Percentiles rank a stretch among this genome's conserved stretches.
These are phyloP conservation scores for Allomyces macrogynus DNA, from an alignment of 192 early-diverging fungal species.

Conservation along the genomic window DNA sequence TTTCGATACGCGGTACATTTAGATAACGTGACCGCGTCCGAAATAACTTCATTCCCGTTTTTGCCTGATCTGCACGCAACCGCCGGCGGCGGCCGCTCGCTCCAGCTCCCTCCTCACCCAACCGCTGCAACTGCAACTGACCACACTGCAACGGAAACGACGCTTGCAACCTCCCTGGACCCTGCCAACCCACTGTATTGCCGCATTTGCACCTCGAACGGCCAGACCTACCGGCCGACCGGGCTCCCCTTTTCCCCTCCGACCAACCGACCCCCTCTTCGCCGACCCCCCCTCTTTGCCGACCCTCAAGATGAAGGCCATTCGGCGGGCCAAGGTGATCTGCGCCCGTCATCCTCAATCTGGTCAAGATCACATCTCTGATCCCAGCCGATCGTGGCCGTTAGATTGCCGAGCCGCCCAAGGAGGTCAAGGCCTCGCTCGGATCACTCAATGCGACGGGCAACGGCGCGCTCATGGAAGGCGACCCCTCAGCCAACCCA, in stretches of 20 bases:
- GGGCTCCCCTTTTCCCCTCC: background rate
- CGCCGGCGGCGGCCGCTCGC: too few relatives aligned
- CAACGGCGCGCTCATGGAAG: conserved; percentile 1
- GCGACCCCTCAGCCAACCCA: conserved; percentile 11
- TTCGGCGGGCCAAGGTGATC: background rate
- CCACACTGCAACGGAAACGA: too few relatives aligned
- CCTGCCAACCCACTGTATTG: background rate
- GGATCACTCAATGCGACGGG: background rate
- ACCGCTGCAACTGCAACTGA: too few relatives aligned
- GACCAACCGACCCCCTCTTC: background rate
- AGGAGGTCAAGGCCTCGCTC: background rate
- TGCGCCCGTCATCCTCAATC: background rate
- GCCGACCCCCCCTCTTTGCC: background rate
- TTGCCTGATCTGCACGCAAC: too few relatives aligned
- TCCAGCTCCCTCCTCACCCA: too few relatives aligned
- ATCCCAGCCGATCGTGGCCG: too few relatives aligned
- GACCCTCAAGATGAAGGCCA: background rate
- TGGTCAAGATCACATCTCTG: too few relatives aligned
- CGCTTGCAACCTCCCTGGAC: too few relatives aligned
- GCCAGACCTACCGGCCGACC: background rate
- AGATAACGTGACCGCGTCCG: too few relatives aligned
- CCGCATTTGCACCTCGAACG: background rate
- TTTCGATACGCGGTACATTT: too few relatives aligned
- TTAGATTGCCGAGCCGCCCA: background rate
- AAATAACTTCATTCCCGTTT: too few relatives aligned